Base-by-base conservation (phyloP, 306 rosid genomes). In the Vigna angularis region DNA sequence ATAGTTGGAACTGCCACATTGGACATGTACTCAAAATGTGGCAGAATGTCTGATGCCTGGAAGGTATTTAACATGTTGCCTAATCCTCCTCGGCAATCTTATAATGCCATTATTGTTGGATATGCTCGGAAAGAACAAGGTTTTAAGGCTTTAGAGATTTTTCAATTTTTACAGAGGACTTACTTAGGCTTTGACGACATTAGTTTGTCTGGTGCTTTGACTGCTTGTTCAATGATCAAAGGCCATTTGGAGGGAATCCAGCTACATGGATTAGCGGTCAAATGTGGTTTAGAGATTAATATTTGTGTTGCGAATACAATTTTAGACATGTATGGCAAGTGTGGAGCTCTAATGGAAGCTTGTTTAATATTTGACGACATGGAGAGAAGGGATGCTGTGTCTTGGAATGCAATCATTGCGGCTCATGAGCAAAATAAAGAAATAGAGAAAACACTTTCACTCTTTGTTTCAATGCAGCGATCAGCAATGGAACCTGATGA, bases 1-100 rank as follows among this genome's bases (percentile, higher is more conserved):
- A 78, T 93, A 14, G 93, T 91, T 48, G 97, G 96, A 69, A 91
- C 97, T 50, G 98, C 97, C n/a, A 90, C 86, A 47, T 69, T 91
- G 72, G 98, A 91, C 85, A 91, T 93, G 98, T 93, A 93, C 73
- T 92, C 91, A 56, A 93, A 91, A 82, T 91, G 97, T 83, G 78
- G 74, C 67, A 87, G 81, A 66, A 82, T 91, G 73, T 10, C 47
- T 20, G 97, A 93, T 74, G 92, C 98, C 26, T 82, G 34, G 75
- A 91, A 88, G 83, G 58, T 89, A 34, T 93, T 93, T 78, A 77
- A 78, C 74, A 61, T 76, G 8, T 78, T 93, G 72, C 92, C 87
- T 12, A 83, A 68, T 44, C 89, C 85, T 61, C 83, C 77, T 62
- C 83, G 89, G 83, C 96, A 92, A 78, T 86, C 97, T 56, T 87